Conservation (phyloP, 2,329 filamentous ascomycete species). For the Dichotomopilus funicola region DNA sequence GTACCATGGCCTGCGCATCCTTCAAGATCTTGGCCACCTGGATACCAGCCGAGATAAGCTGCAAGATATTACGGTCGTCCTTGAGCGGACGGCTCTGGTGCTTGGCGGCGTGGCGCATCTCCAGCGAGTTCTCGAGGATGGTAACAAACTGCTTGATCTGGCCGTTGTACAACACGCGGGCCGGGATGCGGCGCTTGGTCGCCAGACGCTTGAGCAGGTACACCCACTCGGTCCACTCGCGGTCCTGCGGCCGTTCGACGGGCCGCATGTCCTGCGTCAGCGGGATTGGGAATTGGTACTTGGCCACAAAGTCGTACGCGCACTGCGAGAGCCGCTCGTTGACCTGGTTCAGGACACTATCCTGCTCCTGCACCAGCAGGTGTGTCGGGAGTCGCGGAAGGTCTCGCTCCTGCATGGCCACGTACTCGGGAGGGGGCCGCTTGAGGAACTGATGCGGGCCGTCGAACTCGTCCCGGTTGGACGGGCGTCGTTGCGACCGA, state of each 20-base stretch:
- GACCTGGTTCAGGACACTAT: slow-evolving; percentile 70
- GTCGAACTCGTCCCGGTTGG: slow-evolving; percentile 84
- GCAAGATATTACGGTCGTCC: slow-evolving; percentile 82
- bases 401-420: slow-evolving; percentile 72
- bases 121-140: slow-evolving; percentile 78
- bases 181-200: slow-evolving; percentile 78
- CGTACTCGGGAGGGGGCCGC: slow-evolving; percentile 61
- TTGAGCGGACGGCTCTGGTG: slow-evolving; percentile 77
- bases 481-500: slow-evolving; percentile 60
- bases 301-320: slow-evolving; percentile 84
- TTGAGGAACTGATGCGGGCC: slow-evolving; percentile 78
- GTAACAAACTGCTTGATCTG: slow-evolving; percentile 91
- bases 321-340: slow-evolving; percentile 81
- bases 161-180: slow-evolving; percentile 76
- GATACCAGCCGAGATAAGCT: slow-evolving; percentile 79
- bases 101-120: slow-evolving; percentile 80
- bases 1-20: slow-evolving; percentile 68
- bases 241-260: slow-evolving; percentile 65
- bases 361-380: slow-evolving; percentile 76
- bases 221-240: slow-evolving; percentile 90
- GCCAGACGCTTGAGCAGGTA: slow-evolving; percentile 79
- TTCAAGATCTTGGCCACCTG: slow-evolving; percentile 84
- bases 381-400: slow-evolving; percentile 77
- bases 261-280: slow-evolving; percentile 76
- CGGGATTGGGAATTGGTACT: slow-evolving; percentile 85